Base-by-base conservation (phyloP, 2,329 filamentous ascomycete species). In the Malbranchea cinnamomea region DNA sequence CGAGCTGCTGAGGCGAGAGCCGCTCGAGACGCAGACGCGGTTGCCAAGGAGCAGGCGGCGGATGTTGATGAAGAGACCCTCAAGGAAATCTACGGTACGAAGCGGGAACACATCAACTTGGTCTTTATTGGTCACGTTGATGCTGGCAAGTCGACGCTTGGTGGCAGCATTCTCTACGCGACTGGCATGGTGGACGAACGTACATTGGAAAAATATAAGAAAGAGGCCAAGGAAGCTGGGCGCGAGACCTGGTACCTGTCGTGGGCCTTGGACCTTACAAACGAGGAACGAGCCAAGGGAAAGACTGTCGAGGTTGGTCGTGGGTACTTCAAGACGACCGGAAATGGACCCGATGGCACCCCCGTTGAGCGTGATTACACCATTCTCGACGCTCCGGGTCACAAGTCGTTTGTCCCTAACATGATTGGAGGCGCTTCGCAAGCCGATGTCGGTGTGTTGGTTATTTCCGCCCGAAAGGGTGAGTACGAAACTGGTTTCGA, bases 131-230 rank as follows among this genome's bases (percentile, higher is more conserved):
- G 89, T 30, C 89, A 98, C 67, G 91, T 98, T 46, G 89, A 98
- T 63, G 89, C 89, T 30, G 89, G 89, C 45, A 98, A 98, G 63
- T 94, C 84, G 22, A 98, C 89, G 3, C 68, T 98, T 4, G 89
- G 89, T 51, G 89, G 89, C 29, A 81, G 81, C 30, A 92, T 98
- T 39, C 67, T 98, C 9, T 93, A 89, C 54, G 74, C 74, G 30
- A 94, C 87, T 4, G 89, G 89, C 37, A 98, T 95, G 89, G 89
- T 98, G n/a, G 91, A 98, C 49, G 84, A 98, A 59, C 74, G 89
- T 53, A 98, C 89, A 20, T 73, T 98, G 67, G 89, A 98, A 31
- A 98, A 98, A 61, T 93, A 93, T 67, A 93, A 87, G 70, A 74
- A 73, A 45, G 91, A 98, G 48, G 87, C 89, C 29, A 95, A 93